Percentiles rank a stretch among this genome's conserved stretches.
Conservation (phyloP, 2,329 filamentous ascomycete genomes). For the Nannizzia gypsea region DNA sequence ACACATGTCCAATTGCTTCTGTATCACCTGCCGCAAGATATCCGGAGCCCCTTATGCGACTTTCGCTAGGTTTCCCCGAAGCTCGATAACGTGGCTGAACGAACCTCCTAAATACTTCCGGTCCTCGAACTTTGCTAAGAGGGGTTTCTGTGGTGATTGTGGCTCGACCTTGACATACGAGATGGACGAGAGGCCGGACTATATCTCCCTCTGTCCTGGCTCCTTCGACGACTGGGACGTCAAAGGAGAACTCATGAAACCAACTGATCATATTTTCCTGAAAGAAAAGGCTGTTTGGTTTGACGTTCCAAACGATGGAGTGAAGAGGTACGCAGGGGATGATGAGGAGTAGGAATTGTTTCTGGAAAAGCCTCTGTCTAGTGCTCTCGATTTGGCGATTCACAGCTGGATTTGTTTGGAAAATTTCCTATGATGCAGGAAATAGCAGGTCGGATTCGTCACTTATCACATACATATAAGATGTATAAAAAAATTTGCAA, state of each 20-base stretch:
- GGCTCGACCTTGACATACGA: slow-evolving; percentile 38
- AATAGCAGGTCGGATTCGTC: not conserved
- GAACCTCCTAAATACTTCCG: slow-evolving; percentile 23
- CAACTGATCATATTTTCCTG: slow-evolving; percentile 35
- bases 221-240: slow-evolving; percentile 34
- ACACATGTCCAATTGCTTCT: slow-evolving; percentile 36
- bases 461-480: not conserved
- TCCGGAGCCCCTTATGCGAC: slow-evolving; percentile 37
- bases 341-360: not conserved
- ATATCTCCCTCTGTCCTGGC: slow-evolving; percentile 28
- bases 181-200: slow-evolving; percentile 25
- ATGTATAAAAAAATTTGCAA: not conserved
- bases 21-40: slow-evolving; percentile 38
- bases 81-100: slow-evolving; percentile 27
- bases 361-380: too few species aligned
- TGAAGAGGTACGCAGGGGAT: slow-evolving; percentile 16
- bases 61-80: slow-evolving; percentile 29
- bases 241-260: slow-evolving; percentile 18
- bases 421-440: too few species aligned
- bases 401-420: too few species aligned
- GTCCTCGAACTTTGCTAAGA: slow-evolving; percentile 32
- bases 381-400: too few species aligned
- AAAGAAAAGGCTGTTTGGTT: slow-evolving; percentile 32
- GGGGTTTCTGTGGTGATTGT: slow-evolving; percentile 37
- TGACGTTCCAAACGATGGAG: slow-evolving; percentile 28